Conservation (phyloP, 495 filamentous ascomycete species). For the Aspergillus steynii region DNA sequence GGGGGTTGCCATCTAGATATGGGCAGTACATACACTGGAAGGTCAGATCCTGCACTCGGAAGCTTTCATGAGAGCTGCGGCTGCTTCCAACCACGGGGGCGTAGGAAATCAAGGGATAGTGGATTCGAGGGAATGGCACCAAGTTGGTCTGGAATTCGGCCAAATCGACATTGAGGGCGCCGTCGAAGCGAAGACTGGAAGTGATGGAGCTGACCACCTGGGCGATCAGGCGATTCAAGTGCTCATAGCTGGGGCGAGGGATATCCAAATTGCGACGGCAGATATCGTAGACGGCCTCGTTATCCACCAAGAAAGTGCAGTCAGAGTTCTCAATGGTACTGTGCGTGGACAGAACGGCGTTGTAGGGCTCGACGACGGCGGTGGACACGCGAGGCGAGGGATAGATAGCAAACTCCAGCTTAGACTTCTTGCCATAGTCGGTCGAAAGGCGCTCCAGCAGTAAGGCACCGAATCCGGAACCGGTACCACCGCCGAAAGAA, state of each 20-base stretch:
- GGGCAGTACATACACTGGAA: constrained; percentile 67
- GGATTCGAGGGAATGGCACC: constrained; percentile 88
- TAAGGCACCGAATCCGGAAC: constrained; percentile 86
- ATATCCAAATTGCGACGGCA: constrained; percentile 88
- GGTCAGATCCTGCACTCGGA: constrained; percentile 85
- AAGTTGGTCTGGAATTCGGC: constrained; percentile 96
- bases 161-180: constrained; percentile 87
- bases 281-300: constrained; percentile 92
- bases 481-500: constrained; percentile 90
- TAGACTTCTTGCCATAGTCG: constrained; percentile 93
- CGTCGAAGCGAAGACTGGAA: constrained; percentile 85
- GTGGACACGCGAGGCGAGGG: constrained; percentile 83
- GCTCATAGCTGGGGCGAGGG: constrained; percentile 81
- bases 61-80: constrained; percentile 87
- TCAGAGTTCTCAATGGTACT: constrained; percentile 93
- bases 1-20: neutral
- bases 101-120: constrained; percentile 88
- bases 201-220: constrained; percentile 93
- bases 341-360: constrained; percentile 87
- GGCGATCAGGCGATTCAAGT: constrained; percentile 87
- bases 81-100: constrained; percentile 80
- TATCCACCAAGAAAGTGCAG: constrained; percentile 91
- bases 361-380: constrained; percentile 91
- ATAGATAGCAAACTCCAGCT: constrained; percentile 90
- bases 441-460: constrained; percentile 83